Conservation (phyloP, 257 asterid genomes). For the Plantago elongata region DNA sequence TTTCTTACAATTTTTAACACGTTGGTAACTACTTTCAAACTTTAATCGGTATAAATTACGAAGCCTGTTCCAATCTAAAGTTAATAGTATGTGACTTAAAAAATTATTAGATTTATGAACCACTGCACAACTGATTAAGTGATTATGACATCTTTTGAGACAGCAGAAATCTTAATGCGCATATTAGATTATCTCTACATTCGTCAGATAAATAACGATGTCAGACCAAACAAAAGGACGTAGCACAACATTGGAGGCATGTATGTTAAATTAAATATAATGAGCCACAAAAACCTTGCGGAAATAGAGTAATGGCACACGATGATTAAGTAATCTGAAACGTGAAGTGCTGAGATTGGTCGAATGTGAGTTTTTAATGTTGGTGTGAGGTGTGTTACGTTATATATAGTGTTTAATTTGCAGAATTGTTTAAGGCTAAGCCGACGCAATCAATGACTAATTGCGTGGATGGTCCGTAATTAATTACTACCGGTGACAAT, state of each 20-base stretch:
- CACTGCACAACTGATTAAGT: too few species aligned
- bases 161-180: background rate
- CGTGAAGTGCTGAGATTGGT: conserved; percentile 37
- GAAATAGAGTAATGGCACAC: conserved; percentile 10
- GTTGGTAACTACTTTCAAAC: too few species aligned
- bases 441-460: conserved; percentile 20
- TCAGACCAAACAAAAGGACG: conserved; percentile 8
- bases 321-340: conserved; percentile 18
- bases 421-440: conserved; percentile 3
- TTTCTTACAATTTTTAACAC: too few species aligned
- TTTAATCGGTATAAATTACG: too few species aligned
- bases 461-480: conserved; percentile 23
- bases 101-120: too few species aligned
- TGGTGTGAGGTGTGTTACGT: conserved; percentile 9
- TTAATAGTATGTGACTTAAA: too few species aligned
- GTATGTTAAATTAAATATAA: background rate
- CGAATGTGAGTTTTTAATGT: background rate
- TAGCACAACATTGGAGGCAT: background rate
- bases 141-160: too few species aligned
- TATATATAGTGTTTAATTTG: background rate
- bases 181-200: background rate
- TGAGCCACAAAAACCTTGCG: conserved; percentile 12
- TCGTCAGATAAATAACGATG: background rate
- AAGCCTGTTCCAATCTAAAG: too few species aligned
- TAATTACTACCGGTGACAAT: conserved; percentile 12